A percentile compares a stretch with the other conserved stretches of the same genome.
Conservation (phyloP, 1,139 yeast species). For the Lipomyces yarrowii region DNA sequence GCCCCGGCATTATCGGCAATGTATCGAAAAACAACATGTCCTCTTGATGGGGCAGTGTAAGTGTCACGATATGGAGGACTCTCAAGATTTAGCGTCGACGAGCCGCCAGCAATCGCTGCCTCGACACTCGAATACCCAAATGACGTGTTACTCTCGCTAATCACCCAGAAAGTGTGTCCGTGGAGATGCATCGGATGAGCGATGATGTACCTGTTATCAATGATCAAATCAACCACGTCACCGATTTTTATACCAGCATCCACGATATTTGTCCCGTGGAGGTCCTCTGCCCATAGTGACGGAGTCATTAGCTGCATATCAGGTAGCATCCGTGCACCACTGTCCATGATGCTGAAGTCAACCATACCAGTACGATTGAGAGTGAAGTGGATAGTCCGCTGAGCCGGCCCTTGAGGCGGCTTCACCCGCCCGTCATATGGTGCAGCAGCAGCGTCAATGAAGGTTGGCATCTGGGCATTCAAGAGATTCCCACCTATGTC, state of each 20-base stretch:
- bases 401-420: conserved; percentile 34
- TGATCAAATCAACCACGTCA: conserved; percentile 43
- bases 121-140: conserved; percentile 7
- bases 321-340: conserved; percentile 9
- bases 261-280: conserved; percentile 30
- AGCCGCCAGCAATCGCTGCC: conserved; percentile 1
- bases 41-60: background rate
- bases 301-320: conserved; percentile 14
- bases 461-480: background rate
- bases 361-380: conserved; percentile 41
- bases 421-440: conserved; percentile 13
- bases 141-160: conserved; percentile 20
- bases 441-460: conserved; percentile 6
- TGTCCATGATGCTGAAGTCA: conserved; percentile 40
- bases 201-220: conserved; percentile 40
- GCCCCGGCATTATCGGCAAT: conserved; percentile 38
- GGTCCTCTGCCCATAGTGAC: conserved; percentile 8
- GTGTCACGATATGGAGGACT: conserved; percentile 8
- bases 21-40: conserved; percentile 34
- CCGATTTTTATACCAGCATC: conserved; percentile 38
- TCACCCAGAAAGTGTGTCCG: conserved; percentile 44
- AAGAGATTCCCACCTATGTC: conserved; percentile 10
- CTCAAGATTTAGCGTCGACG: background rate
- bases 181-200: conserved; percentile 48
- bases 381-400: conserved; percentile 37